These are phyloP conservation scores for Mallotus repandus DNA, from an alignment of 441 rosid species.

Conservation along the genomic window DNA sequence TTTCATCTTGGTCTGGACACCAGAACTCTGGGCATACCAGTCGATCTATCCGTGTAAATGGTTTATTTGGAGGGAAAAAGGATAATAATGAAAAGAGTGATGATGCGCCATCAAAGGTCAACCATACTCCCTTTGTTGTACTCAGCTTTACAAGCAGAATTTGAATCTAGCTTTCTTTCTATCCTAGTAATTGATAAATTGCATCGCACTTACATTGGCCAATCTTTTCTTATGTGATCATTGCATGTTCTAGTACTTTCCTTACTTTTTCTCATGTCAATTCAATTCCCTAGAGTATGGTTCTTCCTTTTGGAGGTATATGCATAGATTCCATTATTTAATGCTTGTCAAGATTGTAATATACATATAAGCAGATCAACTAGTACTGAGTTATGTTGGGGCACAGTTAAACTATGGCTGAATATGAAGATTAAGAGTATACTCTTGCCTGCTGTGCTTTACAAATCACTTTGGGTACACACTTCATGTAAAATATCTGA, in stretches of 20 bases:
- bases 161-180: neutral
- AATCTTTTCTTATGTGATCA: neutral
- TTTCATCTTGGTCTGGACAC: constrained; percentile 26
- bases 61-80: constrained; percentile 81
- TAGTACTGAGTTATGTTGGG: too few relatives aligned
- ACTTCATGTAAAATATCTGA: too few relatives aligned
- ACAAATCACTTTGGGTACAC: too few relatives aligned
- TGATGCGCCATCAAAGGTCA: constrained; percentile 62
- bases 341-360: neutral
- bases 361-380: neutral
- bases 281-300: neutral
- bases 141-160: neutral
- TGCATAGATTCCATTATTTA: neutral
- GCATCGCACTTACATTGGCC: neutral
- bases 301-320: neutral
- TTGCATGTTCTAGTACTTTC: neutral
- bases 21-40: constrained; percentile 25
- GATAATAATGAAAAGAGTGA: constrained; percentile 54
- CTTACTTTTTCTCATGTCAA: neutral
- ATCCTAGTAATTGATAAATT: neutral
- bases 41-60: constrained; percentile 47
- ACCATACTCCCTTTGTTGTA: constrained; percentile 10
- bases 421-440: too few relatives aligned
- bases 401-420: too few relatives aligned
- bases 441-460: too few relatives aligned